These are phyloP conservation scores for Avena sativa DNA, from an alignment of 176 grass and related monocot species.

Conservation along the genomic window DNA sequence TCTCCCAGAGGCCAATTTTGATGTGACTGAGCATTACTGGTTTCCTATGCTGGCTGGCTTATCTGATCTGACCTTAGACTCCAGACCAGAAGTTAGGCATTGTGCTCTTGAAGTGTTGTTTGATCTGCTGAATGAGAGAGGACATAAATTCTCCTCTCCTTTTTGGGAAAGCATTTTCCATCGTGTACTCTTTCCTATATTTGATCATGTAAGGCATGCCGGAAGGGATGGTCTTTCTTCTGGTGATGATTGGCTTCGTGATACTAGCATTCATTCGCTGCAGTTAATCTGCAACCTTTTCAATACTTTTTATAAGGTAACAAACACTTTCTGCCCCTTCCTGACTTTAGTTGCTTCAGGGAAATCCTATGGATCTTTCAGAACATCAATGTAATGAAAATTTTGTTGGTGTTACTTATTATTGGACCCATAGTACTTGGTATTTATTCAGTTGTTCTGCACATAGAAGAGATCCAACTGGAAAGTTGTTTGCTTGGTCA, in stretches of 20 bases:
- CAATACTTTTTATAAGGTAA: constrained; percentile 98
- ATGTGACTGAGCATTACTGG: constrained; percentile 98
- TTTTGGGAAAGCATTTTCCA: constrained; percentile 99
- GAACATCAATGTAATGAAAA: constrained; percentile 23
- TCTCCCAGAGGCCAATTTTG: constrained; percentile 71
- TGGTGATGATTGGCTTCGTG: constrained; percentile 94
- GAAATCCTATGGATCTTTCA: constrained; percentile 17
- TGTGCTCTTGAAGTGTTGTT: constrained; percentile 98
- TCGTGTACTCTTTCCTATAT: constrained; percentile 95
- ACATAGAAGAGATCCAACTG: constrained; percentile 18
- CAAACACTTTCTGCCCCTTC: constrained; percentile 13
- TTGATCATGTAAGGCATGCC: constrained; percentile 96
- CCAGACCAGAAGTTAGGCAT: constrained; percentile 93
- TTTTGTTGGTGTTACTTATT: constrained; percentile 19
- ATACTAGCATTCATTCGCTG: constrained; percentile 97
- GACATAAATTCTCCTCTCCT: constrained; percentile 94
- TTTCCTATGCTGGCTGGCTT: constrained; percentile 99
- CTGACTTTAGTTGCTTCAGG: constrained; percentile 23
- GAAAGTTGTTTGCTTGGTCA: constrained; percentile 45
- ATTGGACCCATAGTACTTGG: neutral
- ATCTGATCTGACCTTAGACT: constrained; percentile 96
- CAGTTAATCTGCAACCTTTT: constrained; percentile 99
- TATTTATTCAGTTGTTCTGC: constrained; percentile 30
- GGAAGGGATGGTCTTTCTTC: constrained; percentile 86
- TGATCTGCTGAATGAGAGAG: constrained; percentile 99